These are phyloP conservation scores for Lunasporangiospora selenospora DNA, from an alignment of 192 early-diverging fungal genomes.

Conservation along the genomic window DNA sequence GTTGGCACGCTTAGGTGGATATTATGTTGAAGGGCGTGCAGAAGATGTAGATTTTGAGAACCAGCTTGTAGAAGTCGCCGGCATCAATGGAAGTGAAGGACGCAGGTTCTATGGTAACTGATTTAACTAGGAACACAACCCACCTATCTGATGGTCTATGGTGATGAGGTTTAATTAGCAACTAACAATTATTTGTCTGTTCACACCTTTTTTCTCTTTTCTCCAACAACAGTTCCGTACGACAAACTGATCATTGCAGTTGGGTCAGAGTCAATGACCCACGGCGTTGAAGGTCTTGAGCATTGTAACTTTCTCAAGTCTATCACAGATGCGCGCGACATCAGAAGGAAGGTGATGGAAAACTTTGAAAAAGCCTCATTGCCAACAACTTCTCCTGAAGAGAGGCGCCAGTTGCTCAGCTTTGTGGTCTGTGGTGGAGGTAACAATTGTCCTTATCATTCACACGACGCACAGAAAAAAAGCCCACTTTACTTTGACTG, in stretches of 20 bases:
- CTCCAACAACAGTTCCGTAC: constrained; percentile 46
- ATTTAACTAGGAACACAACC: constrained; percentile 30
- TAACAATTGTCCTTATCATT: constrained; percentile 12
- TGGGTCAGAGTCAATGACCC: constrained; percentile 63
- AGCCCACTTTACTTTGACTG: neutral
- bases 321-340: constrained; percentile 67
- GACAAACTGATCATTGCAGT: constrained; percentile 64
- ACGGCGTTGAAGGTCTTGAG: constrained; percentile 71
- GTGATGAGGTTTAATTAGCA: neutral
- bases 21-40: constrained; percentile 57
- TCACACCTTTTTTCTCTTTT: neutral
- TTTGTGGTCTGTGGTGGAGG: constrained; percentile 82
- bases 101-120: constrained; percentile 60
- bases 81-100: constrained; percentile 18
- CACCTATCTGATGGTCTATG: neutral
- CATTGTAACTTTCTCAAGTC: constrained; percentile 68
- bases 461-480: neutral
- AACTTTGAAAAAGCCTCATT: constrained; percentile 72
- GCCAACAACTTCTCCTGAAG: constrained; percentile 64
- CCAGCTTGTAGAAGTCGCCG: constrained; percentile 55
- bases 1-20: constrained; percentile 40
- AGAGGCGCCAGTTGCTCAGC: constrained; percentile 64
- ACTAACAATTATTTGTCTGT: neutral
- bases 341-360: constrained; percentile 63
- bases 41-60: constrained; percentile 57